Percentiles rank a stretch among this genome's conserved stretches.
phyloP scores from a whole-genome alignment of 805 yeast genomes.

The Lipomyces orientalis region DNA sequence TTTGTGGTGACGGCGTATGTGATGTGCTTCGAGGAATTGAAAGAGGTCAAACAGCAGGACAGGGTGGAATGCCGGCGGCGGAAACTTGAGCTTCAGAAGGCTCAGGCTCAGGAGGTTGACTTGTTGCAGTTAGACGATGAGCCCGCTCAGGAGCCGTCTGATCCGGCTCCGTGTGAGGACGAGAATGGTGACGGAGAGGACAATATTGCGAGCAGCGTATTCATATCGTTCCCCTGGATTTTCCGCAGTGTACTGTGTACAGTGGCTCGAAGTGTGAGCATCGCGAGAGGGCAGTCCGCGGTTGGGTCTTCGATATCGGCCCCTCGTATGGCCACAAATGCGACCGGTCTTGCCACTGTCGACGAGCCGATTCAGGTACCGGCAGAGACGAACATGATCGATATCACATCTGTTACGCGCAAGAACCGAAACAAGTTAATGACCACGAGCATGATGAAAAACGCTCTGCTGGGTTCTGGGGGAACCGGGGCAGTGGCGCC shows the following conservation, averaged over 20 bases:
- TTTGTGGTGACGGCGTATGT: not conserved
- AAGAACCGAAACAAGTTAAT: constrained; percentile 5
- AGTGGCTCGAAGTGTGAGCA: not conserved
- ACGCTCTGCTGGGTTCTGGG: not conserved
- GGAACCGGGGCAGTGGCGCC: not conserved
- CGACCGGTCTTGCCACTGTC: not conserved
- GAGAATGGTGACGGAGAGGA: not conserved
- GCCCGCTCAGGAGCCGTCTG: not conserved
- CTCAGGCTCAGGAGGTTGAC: not conserved
- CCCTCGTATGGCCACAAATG: not conserved
- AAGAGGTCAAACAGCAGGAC: not conserved
- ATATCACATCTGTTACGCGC: not conserved
- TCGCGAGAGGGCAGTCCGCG: not conserved
- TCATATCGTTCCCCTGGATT: constrained; percentile 10
- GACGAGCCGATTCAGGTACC: not conserved
- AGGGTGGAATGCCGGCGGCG: not conserved
- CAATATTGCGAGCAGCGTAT: not conserved
- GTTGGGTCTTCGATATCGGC: not conserved
- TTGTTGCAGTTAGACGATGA: not conserved
- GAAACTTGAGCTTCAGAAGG: not conserved
- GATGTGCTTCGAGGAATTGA: not conserved
- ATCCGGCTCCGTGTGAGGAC: not conserved
- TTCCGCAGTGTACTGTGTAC: not conserved
- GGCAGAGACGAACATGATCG: not conserved
- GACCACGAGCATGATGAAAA: constrained; percentile 7